Evolutionary conservation across 2,329 filamentous ascomycete species (phyloP), one percentile per base, ranked within the genome.

Genomic region (Aspergillus brunneoviolaceus): DNA sequence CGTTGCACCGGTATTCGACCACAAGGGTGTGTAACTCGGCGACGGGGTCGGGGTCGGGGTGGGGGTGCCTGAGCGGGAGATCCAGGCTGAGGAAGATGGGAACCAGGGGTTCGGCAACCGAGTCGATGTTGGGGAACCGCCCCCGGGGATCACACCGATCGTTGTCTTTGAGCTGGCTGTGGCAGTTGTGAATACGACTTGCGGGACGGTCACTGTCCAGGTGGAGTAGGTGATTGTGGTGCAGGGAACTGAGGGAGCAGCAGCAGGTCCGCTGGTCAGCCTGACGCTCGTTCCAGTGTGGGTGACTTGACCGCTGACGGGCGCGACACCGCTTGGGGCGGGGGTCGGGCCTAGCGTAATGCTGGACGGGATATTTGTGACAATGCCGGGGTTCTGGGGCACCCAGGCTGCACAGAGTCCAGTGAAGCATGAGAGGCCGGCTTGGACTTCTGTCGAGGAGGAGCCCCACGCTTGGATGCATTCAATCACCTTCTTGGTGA

Each of bases 361-460:
- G 58, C 82, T 83, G 45, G 82, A 81, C 25, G 89, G 86, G 67
- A 91, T 87, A 64, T 85, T 87, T 53, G 90, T 96, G 72, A 91
- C 85, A 70, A 98, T 90, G 65, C 84, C 90, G n/a, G 93, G 92
- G 85, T 97, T 96, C 73, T 84, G 69, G 16, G 84, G 81, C 39
- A 91, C 84, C 77, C 89, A 88, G 56, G 84, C 79, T 60, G 90
- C 92, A 81, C 94, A 98, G 79, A 98, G 91, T 75, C 93, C 93
- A 77, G 93, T 89, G 82, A 97, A 89, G 86, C 91, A 96, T 70
- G 85, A 84, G 61, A 95, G 84, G 62, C 92, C 91, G 68, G 87
- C 79, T 57, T 86, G 82, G 68, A 94, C 83, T 72, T 90, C 84
- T 50, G 84, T 80, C 62, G 88, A 84, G 60, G 84, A 83, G 61